Evolutionary conservation across 768 basidiomycete species (phyloP), one percentile per base, ranked within the genome.

Genomic region (Leucosporidium creatinivorum): DNA sequence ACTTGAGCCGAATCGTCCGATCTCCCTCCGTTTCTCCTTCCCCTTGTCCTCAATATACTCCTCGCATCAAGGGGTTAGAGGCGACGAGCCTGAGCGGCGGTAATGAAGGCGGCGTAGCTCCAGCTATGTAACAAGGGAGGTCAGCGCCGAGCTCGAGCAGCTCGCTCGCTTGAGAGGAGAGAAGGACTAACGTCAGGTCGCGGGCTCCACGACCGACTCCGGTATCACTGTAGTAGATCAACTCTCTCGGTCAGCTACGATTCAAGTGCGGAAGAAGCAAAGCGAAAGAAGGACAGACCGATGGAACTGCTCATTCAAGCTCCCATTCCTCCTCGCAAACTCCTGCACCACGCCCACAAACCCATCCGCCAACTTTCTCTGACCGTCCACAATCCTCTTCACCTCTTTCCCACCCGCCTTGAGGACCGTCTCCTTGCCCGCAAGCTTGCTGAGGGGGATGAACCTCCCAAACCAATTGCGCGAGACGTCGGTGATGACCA

Each of bases 261-360:
- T n/a, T n/a, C n/a, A 12, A 36, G 12, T 12, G 33, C 5, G 6
- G 33, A 36, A 36, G 12, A 5, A 12, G 33, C 33, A 19, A 31
- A 21, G 13, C n/a, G 56, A 13, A 30, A 36, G 15, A 57, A 19
- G 6, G 28, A 57, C 57, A 2, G 23, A 58, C 58, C 44, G 49
- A 44, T 72, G 67, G 25, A 69, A 66, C 57, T 72, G 70, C 49
- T 72, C 70, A 21, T 54, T 44, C 17, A 72, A 55, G 7, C 25
- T 26, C 6, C 68, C 68, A 36, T 54, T 33, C 36, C 19, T 61
- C 36, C 67, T 60, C 19, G 62, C 67, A 49, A 62, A 72, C 30
- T 50, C 31, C 51, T 68, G 58, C 3, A 72, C 51, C 26, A 72
- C 56, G 13, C 49, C n/a, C 50, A 72, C 47, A 59, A 72, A 72